phyloP scores from a whole-genome alignment of 2,329 filamentous ascomycete genomes.

The Trichoderma hamatum region DNA sequence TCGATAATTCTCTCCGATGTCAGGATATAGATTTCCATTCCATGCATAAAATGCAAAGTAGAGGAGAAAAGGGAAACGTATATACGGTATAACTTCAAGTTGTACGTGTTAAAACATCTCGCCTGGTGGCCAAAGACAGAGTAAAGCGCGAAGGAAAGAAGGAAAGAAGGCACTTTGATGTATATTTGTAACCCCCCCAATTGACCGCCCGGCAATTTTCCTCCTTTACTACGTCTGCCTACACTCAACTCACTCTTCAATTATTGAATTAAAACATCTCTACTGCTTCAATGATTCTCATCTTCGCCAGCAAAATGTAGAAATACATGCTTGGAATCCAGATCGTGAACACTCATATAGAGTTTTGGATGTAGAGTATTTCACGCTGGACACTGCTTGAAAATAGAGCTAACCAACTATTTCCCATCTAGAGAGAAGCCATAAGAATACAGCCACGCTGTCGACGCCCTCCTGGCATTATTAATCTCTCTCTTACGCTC shows the following conservation, averaged over 20 bases:
- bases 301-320: not conserved
- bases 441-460: not conserved
- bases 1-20: constrained; percentile 20
- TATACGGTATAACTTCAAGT: not conserved
- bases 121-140: not conserved
- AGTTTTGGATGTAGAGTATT: not conserved
- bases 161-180: not conserved
- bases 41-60: not conserved
- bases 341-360: not conserved
- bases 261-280: not conserved
- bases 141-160: not conserved
- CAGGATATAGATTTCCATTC: not conserved
- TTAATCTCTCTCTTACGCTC: not conserved
- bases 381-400: not conserved
- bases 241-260: not conserved
- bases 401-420: not conserved
- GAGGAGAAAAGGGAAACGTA: too few species aligned
- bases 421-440: not conserved
- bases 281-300: not conserved
- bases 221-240: not conserved
- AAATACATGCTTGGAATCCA: too few species aligned
- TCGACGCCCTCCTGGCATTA: not conserved
- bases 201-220: not conserved
- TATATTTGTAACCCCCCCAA: not conserved
- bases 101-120: not conserved